These are phyloP conservation scores for Geranium incanum DNA, from an alignment of 441 rosid genomes.

Conservation along the genomic window DNA sequence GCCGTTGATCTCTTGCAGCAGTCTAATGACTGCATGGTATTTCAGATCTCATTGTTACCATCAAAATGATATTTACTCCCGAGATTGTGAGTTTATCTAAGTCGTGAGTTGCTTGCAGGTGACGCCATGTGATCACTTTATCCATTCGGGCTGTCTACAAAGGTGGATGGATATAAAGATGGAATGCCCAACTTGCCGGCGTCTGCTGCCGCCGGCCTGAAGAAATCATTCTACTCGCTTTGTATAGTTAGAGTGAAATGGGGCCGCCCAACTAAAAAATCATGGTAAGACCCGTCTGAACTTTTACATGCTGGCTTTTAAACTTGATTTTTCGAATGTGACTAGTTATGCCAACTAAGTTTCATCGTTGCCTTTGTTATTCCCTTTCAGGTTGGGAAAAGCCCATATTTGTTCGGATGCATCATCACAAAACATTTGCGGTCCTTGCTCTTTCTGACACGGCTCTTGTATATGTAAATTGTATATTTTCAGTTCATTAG, in stretches of 20 bases:
- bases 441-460: not conserved
- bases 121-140: conserved; percentile 93
- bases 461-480: conserved; percentile 6
- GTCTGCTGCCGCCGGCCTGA: conserved; percentile 80
- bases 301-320: not conserved
- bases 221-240: conserved; percentile 14
- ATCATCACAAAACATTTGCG: not conserved
- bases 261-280: conserved; percentile 20
- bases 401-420: not conserved
- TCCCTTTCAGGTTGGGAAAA: not conserved
- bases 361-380: not conserved
- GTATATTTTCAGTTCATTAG: conserved; percentile 6
- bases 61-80: conserved; percentile 1
- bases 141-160: conserved; percentile 88
- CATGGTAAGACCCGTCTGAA: conserved; percentile 23
- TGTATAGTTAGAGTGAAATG: conserved; percentile 32
- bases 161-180: conserved; percentile 99
- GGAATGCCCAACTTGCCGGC: conserved; percentile 99
- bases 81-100: not conserved
- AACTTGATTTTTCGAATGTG: not conserved
- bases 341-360: not conserved
- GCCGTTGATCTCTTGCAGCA: conserved; percentile 63
- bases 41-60: conserved; percentile 1
- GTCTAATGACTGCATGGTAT: conserved; percentile 79
- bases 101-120: conserved; percentile 41